phyloP scores from a whole-genome alignment of 345 rosid species.

The Lumnitzera littorea region DNA sequence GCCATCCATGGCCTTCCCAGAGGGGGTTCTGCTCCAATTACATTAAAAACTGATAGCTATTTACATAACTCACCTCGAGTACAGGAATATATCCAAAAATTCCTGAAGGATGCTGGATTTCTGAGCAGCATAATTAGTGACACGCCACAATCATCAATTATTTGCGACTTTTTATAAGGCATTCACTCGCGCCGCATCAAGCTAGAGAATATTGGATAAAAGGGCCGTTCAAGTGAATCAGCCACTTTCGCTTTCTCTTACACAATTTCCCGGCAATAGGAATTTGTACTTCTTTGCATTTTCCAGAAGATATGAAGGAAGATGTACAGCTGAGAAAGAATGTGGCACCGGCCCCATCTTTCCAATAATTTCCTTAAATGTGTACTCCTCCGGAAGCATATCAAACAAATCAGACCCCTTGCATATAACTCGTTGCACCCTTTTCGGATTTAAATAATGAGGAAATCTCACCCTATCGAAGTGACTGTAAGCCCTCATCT shows the following conservation, averaged over 20 bases:
- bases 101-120: constrained; percentile 11
- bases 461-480: constrained; percentile 50
- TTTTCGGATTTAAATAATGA: constrained; percentile 40
- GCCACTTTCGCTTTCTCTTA: constrained; percentile 48
- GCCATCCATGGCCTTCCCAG: constrained; percentile 13
- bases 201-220: neutral
- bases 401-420: constrained; percentile 55
- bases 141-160: constrained; percentile 13
- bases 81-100: constrained; percentile 18
- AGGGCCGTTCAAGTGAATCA: constrained; percentile 10
- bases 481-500: constrained; percentile 68
- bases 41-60: constrained; percentile 15
- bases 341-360: constrained; percentile 66
- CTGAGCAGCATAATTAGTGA: constrained; percentile 12
- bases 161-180: constrained; percentile 4
- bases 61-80: constrained; percentile 33
- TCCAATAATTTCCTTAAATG: constrained; percentile 52
- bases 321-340: constrained; percentile 58
- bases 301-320: constrained; percentile 52
- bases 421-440: constrained; percentile 56
- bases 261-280: constrained; percentile 56
- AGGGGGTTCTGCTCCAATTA: constrained; percentile 5
- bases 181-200: constrained; percentile 7
- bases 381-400: constrained; percentile 66
- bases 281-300: constrained; percentile 47